Evolutionary conservation across 441 rosid species (phyloP), one percentile per base, ranked within the genome.

Genomic region (Gossypium gossypioides): DNA sequence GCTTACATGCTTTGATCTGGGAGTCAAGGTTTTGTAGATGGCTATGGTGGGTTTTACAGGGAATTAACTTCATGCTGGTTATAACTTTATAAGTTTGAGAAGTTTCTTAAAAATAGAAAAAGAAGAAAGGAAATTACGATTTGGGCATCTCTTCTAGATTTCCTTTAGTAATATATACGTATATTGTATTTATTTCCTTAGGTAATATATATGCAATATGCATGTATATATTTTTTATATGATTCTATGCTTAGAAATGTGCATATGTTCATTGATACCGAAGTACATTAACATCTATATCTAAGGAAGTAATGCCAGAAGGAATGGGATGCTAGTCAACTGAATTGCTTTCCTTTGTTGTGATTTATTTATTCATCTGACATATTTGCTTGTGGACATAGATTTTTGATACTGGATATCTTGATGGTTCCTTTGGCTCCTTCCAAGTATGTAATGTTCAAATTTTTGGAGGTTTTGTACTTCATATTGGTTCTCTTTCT

Each of bases 401-500:
- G 98, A 96, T 91, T 78, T 96, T 86, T 82, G 98, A 96, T 79
- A 89, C 88, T 0, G 96, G 98, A 69, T 69, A 72, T 48, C 84
- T 96, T 74, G 89, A 89, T 77, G 98, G 97, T 63, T 77, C 92
- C 15, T 90, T 84, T 62, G 98, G 96, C 69, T 79, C 87, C 46
- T 96, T 91, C 64, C 82, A 89, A 79, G 97, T 96, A 56, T 82
- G 85, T 72, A 88, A 91, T 76, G 97, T 96, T 75, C 98, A 96
- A 85, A 83, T 86, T 68, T 96, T 76, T 85, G 97, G 97, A 29
- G 99, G 99, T 65, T 96, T 90, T 81, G 82, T 93, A 82, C 84
- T 96, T 78, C 98, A 96, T 78, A 86, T 93, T 76, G 97, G 97
- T 73, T 88, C 81, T 69, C 74, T 89, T 72, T 73, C 81, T 72